A percentile compares a stretch with the other conserved stretches of the same genome.
These are phyloP conservation scores for Nannizzia gypsea DNA, from an alignment of 2,329 filamentous ascomycete species.

Conservation along the genomic window DNA sequence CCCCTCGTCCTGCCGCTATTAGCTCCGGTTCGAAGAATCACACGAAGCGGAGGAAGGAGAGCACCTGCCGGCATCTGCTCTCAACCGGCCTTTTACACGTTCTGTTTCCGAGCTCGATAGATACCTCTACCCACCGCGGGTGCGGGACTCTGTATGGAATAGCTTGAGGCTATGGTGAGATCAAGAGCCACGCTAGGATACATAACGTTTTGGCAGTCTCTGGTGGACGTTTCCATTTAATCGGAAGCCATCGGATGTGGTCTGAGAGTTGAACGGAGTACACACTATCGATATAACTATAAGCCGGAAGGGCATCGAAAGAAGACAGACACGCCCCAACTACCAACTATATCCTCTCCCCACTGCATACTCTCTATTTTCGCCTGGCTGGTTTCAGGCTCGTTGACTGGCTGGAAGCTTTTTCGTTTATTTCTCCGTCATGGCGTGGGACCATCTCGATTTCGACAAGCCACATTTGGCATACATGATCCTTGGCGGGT, in stretches of 20 bases:
- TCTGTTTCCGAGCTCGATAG: neutral
- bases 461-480: conserved; percentile 95
- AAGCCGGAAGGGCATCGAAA: neutral
- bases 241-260: neutral
- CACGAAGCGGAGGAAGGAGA: neutral
- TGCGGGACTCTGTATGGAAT: neutral
- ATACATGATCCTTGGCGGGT: conserved; percentile 95
- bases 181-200: neutral
- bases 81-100: neutral
- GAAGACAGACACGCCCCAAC: neutral
- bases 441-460: conserved; percentile 42
- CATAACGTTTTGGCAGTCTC: neutral
- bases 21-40: neutral
- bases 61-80: neutral
- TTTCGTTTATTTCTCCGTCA: conserved; percentile 18
- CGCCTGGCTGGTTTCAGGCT: conserved; percentile 2
- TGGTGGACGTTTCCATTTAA: neutral
- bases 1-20: neutral
- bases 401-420: neutral
- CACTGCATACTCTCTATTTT: neutral
- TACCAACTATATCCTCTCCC: neutral
- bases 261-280: neutral
- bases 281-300: neutral
- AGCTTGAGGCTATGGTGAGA: conserved; percentile 1
- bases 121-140: neutral